A percentile compares a stretch with the other conserved stretches of the same genome.
Evolutionary conservation across 169 alveolate genomes (phyloP).

Genomic region (Cryptosporidium ryanae): DNA sequence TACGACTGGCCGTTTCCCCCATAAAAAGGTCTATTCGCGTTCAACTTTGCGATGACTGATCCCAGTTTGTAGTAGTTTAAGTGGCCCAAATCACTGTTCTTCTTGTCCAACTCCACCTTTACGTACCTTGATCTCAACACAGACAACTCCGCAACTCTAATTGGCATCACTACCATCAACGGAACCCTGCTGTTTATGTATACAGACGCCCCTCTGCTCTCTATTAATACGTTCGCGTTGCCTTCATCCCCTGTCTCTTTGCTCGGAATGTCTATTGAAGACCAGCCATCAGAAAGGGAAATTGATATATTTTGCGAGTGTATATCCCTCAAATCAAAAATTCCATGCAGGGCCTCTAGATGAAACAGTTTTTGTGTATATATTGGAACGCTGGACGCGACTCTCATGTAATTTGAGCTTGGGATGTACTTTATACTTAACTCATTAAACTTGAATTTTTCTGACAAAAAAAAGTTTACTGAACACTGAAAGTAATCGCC

Average conservation of each 20-base stretch:
- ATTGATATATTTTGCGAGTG: conserved; percentile 22
- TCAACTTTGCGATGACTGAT: conserved; percentile 31
- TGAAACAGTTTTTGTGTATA: conserved; percentile 6
- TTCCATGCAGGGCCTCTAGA: conserved; percentile 43
- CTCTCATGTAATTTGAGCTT: conserved; percentile 44
- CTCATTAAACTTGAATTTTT: conserved; percentile 23
- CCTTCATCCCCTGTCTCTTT: background rate
- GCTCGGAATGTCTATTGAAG: conserved; percentile 16
- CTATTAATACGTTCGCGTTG: conserved; percentile 11
- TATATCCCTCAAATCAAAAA: conserved; percentile 34
- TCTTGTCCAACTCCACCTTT: conserved; percentile 29
- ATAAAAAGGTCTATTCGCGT: background rate
- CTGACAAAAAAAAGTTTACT: conserved; percentile 24
- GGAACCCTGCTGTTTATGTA: conserved; percentile 53
- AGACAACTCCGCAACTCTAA: conserved; percentile 41
- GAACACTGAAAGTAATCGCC: conserved; percentile 63
- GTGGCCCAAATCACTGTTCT: background rate
- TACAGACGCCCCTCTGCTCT: conserved; percentile 65
- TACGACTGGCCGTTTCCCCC: background rate
- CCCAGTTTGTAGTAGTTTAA: conserved; percentile 2
- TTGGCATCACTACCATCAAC: conserved; percentile 14
- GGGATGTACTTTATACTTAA: conserved; percentile 20
- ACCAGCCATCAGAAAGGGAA: conserved; percentile 64
- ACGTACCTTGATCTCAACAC: conserved; percentile 11
- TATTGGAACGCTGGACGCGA: conserved; percentile 21